Evolutionary conservation across 192 early-diverging fungal genomes (phyloP), one percentile per base, ranked within the genome.

Genomic region (Chytriomyces confervae): DNA sequence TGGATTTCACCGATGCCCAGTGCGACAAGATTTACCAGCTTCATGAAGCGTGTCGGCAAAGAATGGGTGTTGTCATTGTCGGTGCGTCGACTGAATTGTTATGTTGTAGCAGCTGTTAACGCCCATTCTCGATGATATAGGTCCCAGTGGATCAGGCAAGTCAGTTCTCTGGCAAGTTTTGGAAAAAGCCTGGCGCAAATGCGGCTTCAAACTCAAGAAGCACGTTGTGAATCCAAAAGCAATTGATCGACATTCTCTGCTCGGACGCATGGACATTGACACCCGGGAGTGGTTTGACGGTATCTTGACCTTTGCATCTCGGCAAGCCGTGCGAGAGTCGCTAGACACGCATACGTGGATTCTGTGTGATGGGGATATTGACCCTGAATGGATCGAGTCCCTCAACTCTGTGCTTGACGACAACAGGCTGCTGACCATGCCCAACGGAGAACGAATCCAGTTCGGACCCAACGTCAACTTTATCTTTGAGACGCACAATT

Each of bases 1-100:
- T 88, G 1, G 79, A 88, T n/a, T 87, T 79, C 74, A 82, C 83
- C 8, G 77, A 86, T 23, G 67, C 76, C 6, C 87, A 89, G 62
- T 84, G 80, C 27, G 86, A 89, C 60, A 90, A 90, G 61, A 74
- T 87, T 13, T 88, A 72, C 62, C 89, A 90, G 65, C 79, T 90
- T 11, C 88, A 89, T 61, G 85, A 90, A 76, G 89, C 89, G 3
- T 87, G 84, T 50, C 65, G 76, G 9, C 87, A 90, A 75, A 69
- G 86, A 66, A 90, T 89, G 89, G 89, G 89, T 11, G 87, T 90
- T 27, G 89, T 90, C 6, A 62, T 90, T n/a, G 89, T 90, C 13
- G 89, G 72, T 75, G 46, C 10, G 62, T 36, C 0, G 36, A 36
- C 36, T 36, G 36, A 36, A 36, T 36, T 36, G 2, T 36, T 36